These are phyloP conservation scores for Ophiognomonia clavigignenti-juglandacearum DNA, from an alignment of 2,329 filamentous ascomycete species.

Conservation along the genomic window DNA sequence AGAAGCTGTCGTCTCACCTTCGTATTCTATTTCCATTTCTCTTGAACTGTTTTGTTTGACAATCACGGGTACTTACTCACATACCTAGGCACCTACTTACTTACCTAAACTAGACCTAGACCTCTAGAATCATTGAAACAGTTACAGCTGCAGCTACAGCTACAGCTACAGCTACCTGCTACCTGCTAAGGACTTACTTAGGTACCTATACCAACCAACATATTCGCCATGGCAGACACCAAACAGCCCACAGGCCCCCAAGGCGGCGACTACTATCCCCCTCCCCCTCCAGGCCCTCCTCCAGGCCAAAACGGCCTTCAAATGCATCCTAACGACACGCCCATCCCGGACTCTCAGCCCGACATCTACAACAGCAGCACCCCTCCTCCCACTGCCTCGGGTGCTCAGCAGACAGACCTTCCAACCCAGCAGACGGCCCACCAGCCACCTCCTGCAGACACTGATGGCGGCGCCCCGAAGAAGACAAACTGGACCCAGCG, in stretches of 20 bases:
- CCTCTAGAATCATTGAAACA: too few species aligned
- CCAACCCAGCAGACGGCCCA: conserved; percentile 1
- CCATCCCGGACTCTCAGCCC: conserved; percentile 22
- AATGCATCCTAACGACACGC: conserved; percentile 22
- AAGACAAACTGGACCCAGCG: conserved; percentile 21
- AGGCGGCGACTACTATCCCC: conserved; percentile 19
- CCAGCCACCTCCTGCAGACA: conserved; percentile 13
- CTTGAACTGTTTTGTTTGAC: too few species aligned
- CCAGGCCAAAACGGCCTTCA: conserved; percentile 19
- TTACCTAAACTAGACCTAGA: too few species aligned
- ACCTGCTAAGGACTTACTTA: too few species aligned
- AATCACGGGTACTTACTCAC: too few species aligned
- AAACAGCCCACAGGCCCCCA: conserved; percentile 2
- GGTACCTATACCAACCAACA: too few species aligned
- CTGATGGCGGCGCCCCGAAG: conserved; percentile 8
- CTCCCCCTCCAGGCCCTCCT: conserved; percentile 23
- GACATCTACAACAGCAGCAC: conserved; percentile 12
- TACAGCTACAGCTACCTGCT: too few species aligned
- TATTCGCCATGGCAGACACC: conserved; percentile 13
- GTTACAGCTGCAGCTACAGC: too few species aligned
- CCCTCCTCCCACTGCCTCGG: conserved; percentile 1
- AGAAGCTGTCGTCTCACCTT: too few species aligned
- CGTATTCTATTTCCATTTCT: too few species aligned
- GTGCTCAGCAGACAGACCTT: background rate
- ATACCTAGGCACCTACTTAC: too few species aligned